Percentiles rank a stretch among this genome's conserved stretches.
Evolutionary conservation across 2,329 filamentous ascomycete species (phyloP).

Genomic region (Talaromyces sp.): DNA sequence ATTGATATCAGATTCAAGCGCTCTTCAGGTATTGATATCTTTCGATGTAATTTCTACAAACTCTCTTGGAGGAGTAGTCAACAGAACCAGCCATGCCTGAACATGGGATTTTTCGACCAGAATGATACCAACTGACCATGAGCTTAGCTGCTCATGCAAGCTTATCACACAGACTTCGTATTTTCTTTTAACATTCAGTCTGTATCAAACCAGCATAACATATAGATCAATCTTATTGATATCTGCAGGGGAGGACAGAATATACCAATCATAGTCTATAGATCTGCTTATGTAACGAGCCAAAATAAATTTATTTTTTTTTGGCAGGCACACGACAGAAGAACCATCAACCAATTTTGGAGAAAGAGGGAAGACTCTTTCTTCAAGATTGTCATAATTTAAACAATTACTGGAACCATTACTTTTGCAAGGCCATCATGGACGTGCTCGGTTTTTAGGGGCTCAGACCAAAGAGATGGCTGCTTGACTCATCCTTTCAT

Average conservation of each 20-base stretch:
- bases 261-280: neutral
- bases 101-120: neutral
- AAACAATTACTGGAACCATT: neutral
- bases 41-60: neutral
- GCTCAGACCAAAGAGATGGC: neutral
- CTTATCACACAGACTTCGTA: neutral
- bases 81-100: neutral
- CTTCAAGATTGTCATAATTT: too few relatives aligned
- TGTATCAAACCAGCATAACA: neutral
- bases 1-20: neutral
- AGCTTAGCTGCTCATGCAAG: neutral
- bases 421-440: neutral
- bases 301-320: conserved; percentile 1
- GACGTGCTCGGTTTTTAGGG: neutral
- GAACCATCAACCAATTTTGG: neutral
- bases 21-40: neutral
- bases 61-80: neutral
- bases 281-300: conserved; percentile 11
- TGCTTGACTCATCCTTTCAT: conserved; percentile 10
- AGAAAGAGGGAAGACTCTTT: neutral
- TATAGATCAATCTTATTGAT: neutral
- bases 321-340: neutral
- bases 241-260: neutral
- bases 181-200: neutral
- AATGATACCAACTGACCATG: neutral